phyloP scores from a whole-genome alignment of 441 rosid genomes.

The Eugenia klotzschiana region DNA sequence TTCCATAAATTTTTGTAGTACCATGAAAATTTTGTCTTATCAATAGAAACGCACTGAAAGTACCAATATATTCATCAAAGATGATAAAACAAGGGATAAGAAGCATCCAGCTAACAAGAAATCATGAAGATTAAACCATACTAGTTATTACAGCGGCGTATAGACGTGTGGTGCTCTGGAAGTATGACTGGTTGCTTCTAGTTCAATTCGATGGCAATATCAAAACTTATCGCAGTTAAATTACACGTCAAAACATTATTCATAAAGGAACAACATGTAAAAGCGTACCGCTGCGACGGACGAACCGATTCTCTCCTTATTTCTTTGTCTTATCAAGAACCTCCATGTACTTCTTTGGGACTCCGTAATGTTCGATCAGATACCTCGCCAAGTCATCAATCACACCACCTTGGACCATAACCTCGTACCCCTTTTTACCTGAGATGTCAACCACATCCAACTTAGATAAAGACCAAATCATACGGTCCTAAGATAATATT shows the following conservation, averaged over 20 bases:
- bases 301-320: constrained; percentile 14
- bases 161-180: not conserved
- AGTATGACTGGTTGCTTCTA: not conserved
- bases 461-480: not conserved
- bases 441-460: not conserved
- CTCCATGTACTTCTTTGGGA: constrained; percentile 75
- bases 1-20: too few relatives aligned
- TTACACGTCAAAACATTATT: not conserved
- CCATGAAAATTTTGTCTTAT: too few relatives aligned
- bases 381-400: constrained; percentile 71
- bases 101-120: too few relatives aligned
- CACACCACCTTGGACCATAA: constrained; percentile 88
- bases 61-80: too few relatives aligned
- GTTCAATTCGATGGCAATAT: not conserved
- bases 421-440: constrained; percentile 90
- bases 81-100: too few relatives aligned
- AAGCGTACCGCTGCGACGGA: not conserved
- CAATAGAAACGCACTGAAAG: too few relatives aligned
- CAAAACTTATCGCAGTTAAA: not conserved
- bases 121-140: too few relatives aligned
- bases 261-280: not conserved
- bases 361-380: constrained; percentile 70
- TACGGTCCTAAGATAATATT: not conserved
- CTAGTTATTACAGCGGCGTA: too few relatives aligned
- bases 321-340: constrained; percentile 85